A percentile compares a stretch with the other conserved stretches of the same genome.
phyloP scores from a whole-genome alignment of 2,329 filamentous ascomycete species.

The Ophiostoma montium region DNA sequence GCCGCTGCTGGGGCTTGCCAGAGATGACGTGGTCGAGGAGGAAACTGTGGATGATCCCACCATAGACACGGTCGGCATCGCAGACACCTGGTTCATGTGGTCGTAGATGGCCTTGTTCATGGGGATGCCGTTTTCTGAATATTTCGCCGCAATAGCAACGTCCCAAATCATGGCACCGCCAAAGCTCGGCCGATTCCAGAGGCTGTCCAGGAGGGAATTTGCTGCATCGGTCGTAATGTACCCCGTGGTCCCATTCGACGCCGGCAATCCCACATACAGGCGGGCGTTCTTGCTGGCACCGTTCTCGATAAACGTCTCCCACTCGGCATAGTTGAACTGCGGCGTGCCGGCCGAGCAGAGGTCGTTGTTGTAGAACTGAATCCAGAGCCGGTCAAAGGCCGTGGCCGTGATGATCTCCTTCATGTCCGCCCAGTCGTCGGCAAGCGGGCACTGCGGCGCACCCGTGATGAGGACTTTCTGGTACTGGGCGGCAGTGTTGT shows the following conservation, averaged over 20 bases:
- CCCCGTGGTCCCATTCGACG: not conserved
- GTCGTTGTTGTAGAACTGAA: conserved; percentile 4
- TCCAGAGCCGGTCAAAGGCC: conserved; percentile 3
- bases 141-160: not conserved
- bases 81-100: not conserved
- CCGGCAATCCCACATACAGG: conserved; percentile 3
- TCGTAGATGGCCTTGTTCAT: conserved; percentile 1
- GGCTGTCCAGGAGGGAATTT: not conserved
- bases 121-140: not conserved
- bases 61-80: not conserved
- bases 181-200: not conserved
- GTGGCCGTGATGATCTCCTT: not conserved
- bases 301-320: not conserved
- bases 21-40: not conserved
- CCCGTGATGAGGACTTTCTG: conserved; percentile 2
- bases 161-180: conserved; percentile 4
- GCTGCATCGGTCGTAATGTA: not conserved
- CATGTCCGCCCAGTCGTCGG: conserved; percentile 1
- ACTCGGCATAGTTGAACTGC: conserved; percentile 1
- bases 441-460: not conserved
- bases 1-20: not conserved
- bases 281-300: not conserved
- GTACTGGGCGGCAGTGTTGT: not conserved
- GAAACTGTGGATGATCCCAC: not conserved
- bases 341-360: not conserved